Base-by-base conservation (phyloP, 805 yeast genomes). In the Yamadazyma insecticola region DNA sequence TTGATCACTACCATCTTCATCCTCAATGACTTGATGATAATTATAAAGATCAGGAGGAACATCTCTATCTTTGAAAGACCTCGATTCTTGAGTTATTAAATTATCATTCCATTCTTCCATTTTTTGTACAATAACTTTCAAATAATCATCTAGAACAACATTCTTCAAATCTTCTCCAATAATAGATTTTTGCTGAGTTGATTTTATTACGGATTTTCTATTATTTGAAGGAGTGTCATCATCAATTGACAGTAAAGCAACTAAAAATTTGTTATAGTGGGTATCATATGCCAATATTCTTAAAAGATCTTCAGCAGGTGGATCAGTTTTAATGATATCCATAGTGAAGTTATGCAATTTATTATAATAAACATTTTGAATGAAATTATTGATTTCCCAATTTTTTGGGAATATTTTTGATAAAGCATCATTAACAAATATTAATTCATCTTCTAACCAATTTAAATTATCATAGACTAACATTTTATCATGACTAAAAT, bases 31-130 rank as follows among this genome's bases (percentile, higher is more conserved):
- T 38, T 63, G 70, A 24, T 45, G 53, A 43, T 85, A 86, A 4
- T 76, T 69, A 50, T 81, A 87, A 4, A 61, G 50, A 34, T 78
- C 86, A 6, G 97, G 97, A 6, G 95, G 88, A 6, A 70, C 67
- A 11, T 67, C 63, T 51, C 96, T 76, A 25, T 67, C 64, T 22
- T 64, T 57, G 52, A 90, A 90, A 10, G 78, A 69, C 16, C 62
- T 65, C 13, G 75, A 70, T 50, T 87, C 96, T 16, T 79, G 76
- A n/a, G 63, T 55, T 24, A 77, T 73, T 33, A 87, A 68, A 39
- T 78, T 84, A 3, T 55, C 53, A 55, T 86, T 76, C 97, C 97
- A 92, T 58, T 87, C 95, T 11, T 71, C 72, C 69, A 90, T 81
- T 54, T 87, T 87, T 14, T 58, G 58, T 3, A 81, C 73, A 32